Evolutionary conservation across 2,329 filamentous ascomycete species (phyloP).

Genomic region (Chaetomiaceae sp.): DNA sequence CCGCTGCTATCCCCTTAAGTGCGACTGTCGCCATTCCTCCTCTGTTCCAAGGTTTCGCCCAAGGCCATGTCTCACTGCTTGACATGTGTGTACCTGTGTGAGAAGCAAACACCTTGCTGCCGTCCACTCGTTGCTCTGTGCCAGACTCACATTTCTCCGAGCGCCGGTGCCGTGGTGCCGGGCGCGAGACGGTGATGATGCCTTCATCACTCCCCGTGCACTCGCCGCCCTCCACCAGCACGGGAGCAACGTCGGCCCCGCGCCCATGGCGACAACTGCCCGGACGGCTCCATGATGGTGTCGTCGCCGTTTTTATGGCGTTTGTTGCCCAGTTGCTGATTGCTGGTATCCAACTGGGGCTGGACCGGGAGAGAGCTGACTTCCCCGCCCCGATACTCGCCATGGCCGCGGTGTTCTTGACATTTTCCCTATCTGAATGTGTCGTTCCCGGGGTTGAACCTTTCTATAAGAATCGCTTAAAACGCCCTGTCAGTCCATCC

Average conservation of each 20-base stretch:
- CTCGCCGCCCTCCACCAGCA: not conserved
- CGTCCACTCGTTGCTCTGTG: slow-evolving; percentile 8
- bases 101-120: slow-evolving; percentile 21
- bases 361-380: slow-evolving; percentile 33
- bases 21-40: slow-evolving; percentile 18
- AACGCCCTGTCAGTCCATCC: slow-evolving; percentile 22
- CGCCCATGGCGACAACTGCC: not conserved
- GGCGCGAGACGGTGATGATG: slow-evolving; percentile 12
- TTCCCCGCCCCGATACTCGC: slow-evolving; percentile 46
- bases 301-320: slow-evolving; percentile 36
- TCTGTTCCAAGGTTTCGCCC: slow-evolving; percentile 5
- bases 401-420: slow-evolving; percentile 40
- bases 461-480: slow-evolving; percentile 27
- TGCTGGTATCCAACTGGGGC: slow-evolving; percentile 37
- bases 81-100: slow-evolving; percentile 18
- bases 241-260: not conserved
- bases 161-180: slow-evolving; percentile 20
- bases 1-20: slow-evolving; percentile 21
- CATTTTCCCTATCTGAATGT: slow-evolving; percentile 18
- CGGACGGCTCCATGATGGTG: slow-evolving; percentile 24
- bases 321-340: slow-evolving; percentile 42
- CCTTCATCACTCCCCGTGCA: slow-evolving; percentile 5
- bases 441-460: slow-evolving; percentile 23
- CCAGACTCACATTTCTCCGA: slow-evolving; percentile 7
- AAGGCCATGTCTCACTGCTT: slow-evolving; percentile 25